Evolutionary conservation across 73 alveolate species (phyloP).

Genomic region (Breviolum minutum): DNA sequence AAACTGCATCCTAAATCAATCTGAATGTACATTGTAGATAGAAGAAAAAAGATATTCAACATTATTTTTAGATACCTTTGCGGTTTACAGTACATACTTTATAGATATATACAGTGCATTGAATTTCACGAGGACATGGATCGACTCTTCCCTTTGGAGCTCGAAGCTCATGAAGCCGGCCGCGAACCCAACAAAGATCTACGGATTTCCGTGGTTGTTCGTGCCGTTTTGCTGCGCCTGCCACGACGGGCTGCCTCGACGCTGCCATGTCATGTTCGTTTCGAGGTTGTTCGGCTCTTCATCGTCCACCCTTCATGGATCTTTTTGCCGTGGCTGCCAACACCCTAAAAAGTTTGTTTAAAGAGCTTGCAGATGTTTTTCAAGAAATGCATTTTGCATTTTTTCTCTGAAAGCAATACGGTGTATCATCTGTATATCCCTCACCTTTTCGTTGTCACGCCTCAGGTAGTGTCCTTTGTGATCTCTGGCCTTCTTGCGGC

Average conservation of each 20-base stretch:
- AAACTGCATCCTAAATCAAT: too few species aligned
- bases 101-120: too few species aligned
- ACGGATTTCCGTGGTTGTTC: not conserved
- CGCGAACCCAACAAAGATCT: not conserved
- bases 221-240: not conserved
- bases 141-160: constrained; percentile 45
- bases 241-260: too few species aligned
- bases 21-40: too few species aligned
- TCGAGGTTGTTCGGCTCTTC: constrained; percentile 66
- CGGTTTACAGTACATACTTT: too few species aligned
- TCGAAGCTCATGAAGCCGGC: constrained; percentile 62
- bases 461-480: constrained; percentile 59
- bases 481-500: constrained; percentile 72
- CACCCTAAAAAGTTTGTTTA: not conserved
- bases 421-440: too few species aligned
- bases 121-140: not conserved
- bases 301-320: constrained; percentile 63
- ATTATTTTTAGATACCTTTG: too few species aligned
- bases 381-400: not conserved
- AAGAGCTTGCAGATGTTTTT: not conserved
- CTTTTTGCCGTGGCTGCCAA: constrained; percentile 58
- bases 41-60: too few species aligned
- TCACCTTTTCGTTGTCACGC: not conserved
- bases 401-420: too few species aligned
- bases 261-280: too few species aligned